Evolutionary conservation across 257 asterid genomes (phyloP), one percentile per base, ranked within the genome.

Genomic region (Primulina eburnea): DNA sequence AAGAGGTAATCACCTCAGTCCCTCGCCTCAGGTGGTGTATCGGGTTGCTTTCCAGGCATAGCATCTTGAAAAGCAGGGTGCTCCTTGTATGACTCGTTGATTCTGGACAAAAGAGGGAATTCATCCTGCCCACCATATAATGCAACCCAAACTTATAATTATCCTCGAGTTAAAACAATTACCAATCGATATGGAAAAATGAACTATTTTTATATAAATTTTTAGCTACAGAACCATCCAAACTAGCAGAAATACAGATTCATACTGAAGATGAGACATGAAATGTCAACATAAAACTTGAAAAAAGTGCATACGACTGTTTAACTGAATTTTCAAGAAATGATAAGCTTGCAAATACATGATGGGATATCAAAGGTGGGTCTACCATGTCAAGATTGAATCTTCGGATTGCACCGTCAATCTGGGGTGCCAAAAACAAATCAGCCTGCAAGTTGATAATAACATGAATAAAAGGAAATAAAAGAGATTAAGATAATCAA

Each of bases 361-460:
- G 18, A 20, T 60, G 33, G 71, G 26, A 78, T 73, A 58, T 35
- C n/a, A 40, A 4, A 24, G 65, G 61, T 43, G 37, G 37, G 26
- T 64, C 34, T 83, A 83, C 88, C 88, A 85, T 82, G 80, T 87
- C 89, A 66, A 89, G 32, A 35, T 60, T 77, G 82, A 89, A 87
- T 70, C 86, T 84, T 69, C 61, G 75, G 74, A 84, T 68, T 35
- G 88, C 85, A 35, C 74, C 88, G 50, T 85, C 87, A 68, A 89
- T 82, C 79, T 89, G 95, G 71, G 96, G 96, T 20, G 92, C 92
- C 79, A 89, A 73, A 81, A 82, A 89, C 67, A 85, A 56, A 83
- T 89, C 96, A 76, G 89, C 96, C 96, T 87, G 90, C 75, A 83
- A 50, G 69, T 57, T 60, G n/a, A 28, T 5, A 60, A 59, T 52